A percentile compares a stretch with the other conserved stretches of the same genome.
These are phyloP conservation scores for Babesia ovis DNA, from an alignment of 169 alveolate genomes.

Conservation along the genomic window DNA sequence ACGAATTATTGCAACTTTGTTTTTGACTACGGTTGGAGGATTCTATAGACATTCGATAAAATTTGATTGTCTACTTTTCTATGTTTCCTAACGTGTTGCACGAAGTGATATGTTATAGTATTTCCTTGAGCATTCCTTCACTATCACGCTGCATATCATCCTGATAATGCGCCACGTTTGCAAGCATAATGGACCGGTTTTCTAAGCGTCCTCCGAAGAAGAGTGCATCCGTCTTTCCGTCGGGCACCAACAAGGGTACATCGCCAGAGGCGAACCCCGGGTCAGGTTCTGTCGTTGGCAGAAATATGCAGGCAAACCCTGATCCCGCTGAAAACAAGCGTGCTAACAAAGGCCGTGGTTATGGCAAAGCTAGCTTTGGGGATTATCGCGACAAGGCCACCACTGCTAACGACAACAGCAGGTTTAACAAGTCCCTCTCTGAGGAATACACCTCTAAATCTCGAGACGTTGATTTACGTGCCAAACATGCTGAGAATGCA, in stretches of 20 bases:
- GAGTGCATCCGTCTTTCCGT: background rate
- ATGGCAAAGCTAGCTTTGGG: background rate
- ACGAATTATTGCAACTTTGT: background rate
- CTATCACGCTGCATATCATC: background rate
- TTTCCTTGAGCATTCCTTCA: background rate
- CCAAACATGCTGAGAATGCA: no score
- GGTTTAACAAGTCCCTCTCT: background rate
- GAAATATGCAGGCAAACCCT: background rate
- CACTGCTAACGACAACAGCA: background rate
- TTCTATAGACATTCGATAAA: no score
- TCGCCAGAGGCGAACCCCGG: background rate
- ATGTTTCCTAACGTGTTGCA: background rate
- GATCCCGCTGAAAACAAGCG: constrained; percentile 25
- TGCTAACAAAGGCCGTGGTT: background rate
- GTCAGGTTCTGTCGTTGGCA: background rate
- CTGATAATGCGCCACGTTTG: background rate
- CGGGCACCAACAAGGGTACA: background rate
- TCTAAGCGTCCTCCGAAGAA: constrained; percentile 10
- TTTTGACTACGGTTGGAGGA: background rate
- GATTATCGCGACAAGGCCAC: constrained; percentile 6
- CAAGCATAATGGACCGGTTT: constrained; percentile 10
- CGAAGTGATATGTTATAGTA: background rate
- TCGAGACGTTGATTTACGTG: no score
- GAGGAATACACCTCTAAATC: background rate
- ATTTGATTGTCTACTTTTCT: background rate